Percentiles rank a stretch among this genome's conserved stretches.
Evolutionary conservation across 2,329 filamentous ascomycete species (phyloP).

Genomic region (Neospermospora avenae): DNA sequence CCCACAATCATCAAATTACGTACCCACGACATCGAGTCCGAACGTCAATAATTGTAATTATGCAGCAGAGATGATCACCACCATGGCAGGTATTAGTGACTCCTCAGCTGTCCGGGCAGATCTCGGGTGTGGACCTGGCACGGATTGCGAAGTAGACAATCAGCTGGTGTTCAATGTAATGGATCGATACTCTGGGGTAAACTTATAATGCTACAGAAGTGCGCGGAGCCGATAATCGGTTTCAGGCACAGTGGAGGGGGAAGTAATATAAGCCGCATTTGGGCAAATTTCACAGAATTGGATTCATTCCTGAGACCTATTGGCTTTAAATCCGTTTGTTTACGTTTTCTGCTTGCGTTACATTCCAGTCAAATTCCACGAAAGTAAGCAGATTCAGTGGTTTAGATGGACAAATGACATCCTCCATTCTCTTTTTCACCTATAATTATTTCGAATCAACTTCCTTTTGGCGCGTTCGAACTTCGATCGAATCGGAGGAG

Average conservation of each 20-base stretch:
- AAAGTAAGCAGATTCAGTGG: neutral
- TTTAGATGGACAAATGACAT: neutral
- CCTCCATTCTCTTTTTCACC: neutral
- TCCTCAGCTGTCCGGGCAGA: conserved; percentile 38
- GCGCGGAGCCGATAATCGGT: neutral
- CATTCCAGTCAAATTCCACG: neutral
- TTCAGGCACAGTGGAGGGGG: neutral
- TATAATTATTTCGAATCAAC: neutral
- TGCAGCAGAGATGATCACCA: conserved; percentile 44
- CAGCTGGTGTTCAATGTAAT: conserved; percentile 42
- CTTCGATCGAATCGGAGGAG: too few relatives aligned
- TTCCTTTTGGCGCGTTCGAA: neutral
- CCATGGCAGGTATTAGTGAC: conserved; percentile 38
- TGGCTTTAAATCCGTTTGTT: neutral
- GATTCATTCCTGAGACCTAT: neutral
- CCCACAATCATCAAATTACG: conserved; percentile 18
- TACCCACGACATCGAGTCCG: conserved; percentile 12
- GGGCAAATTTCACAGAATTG: neutral
- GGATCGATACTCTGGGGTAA: conserved; percentile 40
- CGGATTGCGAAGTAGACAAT: conserved; percentile 44
- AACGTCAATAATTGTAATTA: conserved; percentile 37
- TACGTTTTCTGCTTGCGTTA: neutral
- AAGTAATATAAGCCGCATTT: neutral
- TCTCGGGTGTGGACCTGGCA: conserved; percentile 39
- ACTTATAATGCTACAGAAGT: conserved; percentile 19